phyloP scores from a whole-genome alignment of 2,329 filamentous ascomycete species.

The Zalaria obscura region DNA sequence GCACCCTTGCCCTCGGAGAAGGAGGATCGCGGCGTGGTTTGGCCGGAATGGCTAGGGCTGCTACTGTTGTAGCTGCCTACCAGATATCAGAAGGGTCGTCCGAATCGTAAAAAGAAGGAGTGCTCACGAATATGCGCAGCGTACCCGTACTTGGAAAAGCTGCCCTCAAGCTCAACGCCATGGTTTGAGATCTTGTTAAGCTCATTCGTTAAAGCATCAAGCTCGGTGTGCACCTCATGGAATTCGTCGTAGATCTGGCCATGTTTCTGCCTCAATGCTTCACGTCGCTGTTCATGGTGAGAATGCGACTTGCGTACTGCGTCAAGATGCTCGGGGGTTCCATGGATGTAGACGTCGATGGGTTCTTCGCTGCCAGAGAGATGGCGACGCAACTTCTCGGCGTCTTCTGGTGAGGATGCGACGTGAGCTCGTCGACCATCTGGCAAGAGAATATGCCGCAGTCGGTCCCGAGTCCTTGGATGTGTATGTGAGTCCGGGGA shows the following conservation, averaged over 20 bases:
- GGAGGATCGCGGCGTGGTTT: slow-evolving; percentile 9
- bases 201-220: slow-evolving; percentile 38
- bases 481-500: no score
- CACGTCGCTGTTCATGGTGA: slow-evolving; percentile 37
- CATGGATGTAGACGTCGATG: slow-evolving; percentile 45
- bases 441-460: slow-evolving; percentile 41
- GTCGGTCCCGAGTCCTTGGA: slow-evolving; percentile 19
- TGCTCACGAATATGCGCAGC: slow-evolving; percentile 36
- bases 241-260: slow-evolving; percentile 41
- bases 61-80: background rate
- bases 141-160: slow-evolving; percentile 51
- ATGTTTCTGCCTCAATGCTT: slow-evolving; percentile 34
- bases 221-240: slow-evolving; percentile 38
- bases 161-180: slow-evolving; percentile 41
- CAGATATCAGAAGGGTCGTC: background rate
- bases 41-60: slow-evolving; percentile 8
- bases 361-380: slow-evolving; percentile 24
- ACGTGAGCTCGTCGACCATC: slow-evolving; percentile 43
- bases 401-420: slow-evolving; percentile 41
- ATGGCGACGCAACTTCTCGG: slow-evolving; percentile 30
- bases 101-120: slow-evolving; percentile 9
- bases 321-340: slow-evolving; percentile 36
- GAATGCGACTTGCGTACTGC: slow-evolving; percentile 37
- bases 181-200: slow-evolving; percentile 41
- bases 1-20: slow-evolving; percentile 6